Percentiles rank a stretch among this genome's conserved stretches.
Conservation (phyloP, 352 stramenopile species). For the Thalassiosira hispida region DNA sequence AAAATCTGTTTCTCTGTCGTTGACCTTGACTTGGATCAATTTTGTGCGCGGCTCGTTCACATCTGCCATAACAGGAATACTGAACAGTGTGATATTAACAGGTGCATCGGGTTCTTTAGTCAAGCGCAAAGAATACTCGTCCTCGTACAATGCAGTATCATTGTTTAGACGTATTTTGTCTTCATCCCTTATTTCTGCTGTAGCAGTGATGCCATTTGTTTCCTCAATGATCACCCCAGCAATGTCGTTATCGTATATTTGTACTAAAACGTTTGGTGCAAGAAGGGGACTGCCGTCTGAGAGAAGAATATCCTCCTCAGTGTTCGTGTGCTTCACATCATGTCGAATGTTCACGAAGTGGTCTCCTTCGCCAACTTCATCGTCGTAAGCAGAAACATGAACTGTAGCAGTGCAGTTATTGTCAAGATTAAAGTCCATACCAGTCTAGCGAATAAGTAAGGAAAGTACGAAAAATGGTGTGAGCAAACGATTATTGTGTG, state of each 20-base stretch:
- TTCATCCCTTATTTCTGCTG: slow-evolving; percentile 30
- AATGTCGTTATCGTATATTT: slow-evolving; percentile 54
- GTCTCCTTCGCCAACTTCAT: slow-evolving; percentile 43
- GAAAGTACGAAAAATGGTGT: no score
- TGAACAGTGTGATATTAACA: slow-evolving; percentile 24
- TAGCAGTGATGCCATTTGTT: slow-evolving; percentile 38
- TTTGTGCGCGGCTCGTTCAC: background rate
- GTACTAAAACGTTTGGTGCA: slow-evolving; percentile 48
- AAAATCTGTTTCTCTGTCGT: slow-evolving; percentile 11
- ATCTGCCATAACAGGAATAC: background rate
- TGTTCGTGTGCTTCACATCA: slow-evolving; percentile 13
- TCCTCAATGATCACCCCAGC: slow-evolving; percentile 48
- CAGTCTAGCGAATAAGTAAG: no score
- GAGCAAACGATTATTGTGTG: no score
- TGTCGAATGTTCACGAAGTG: slow-evolving; percentile 54
- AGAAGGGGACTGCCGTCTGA: slow-evolving; percentile 29
- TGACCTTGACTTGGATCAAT: slow-evolving; percentile 29
- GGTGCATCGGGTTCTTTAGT: slow-evolving; percentile 26
- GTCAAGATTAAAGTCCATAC: slow-evolving; percentile 25
- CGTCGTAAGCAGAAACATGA: slow-evolving; percentile 30
- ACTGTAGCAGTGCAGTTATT: slow-evolving; percentile 51
- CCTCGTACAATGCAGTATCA: slow-evolving; percentile 32
- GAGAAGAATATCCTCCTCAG: slow-evolving; percentile 37
- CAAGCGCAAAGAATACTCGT: slow-evolving; percentile 43
- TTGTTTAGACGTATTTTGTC: slow-evolving; percentile 1